phyloP scores from a whole-genome alignment of 202 grass and related monocot genomes.

The Dendrocalamus latiflorus region DNA sequence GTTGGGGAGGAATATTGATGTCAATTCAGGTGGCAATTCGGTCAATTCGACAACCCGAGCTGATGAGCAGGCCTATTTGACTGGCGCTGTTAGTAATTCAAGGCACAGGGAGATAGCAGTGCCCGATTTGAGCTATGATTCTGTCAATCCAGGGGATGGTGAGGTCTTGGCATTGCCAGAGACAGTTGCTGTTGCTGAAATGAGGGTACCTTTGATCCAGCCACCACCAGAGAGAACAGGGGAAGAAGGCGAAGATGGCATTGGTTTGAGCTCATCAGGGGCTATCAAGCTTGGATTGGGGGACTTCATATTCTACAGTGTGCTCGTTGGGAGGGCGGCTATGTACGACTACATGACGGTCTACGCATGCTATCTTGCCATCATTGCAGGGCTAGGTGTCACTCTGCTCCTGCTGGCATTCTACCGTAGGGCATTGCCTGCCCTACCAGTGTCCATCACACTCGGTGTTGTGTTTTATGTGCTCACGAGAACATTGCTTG shows the following conservation, averaged over 20 bases:
- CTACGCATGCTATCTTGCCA: slow-evolving; percentile 95
- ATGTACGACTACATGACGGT: no score
- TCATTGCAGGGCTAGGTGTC: slow-evolving; percentile 73
- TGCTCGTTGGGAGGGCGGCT: no score
- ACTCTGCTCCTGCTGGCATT: slow-evolving; percentile 73
- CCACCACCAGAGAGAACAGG: background rate
- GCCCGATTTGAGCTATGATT: background rate
- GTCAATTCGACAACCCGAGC: background rate
- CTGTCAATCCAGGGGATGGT: background rate
- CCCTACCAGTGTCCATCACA: slow-evolving; percentile 72
- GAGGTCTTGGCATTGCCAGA: slow-evolving; percentile 24
- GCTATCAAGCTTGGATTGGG: no score
- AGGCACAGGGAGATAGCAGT: background rate
- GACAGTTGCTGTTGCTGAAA: slow-evolving; percentile 48
- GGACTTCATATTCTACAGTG: no score
- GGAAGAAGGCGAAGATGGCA: slow-evolving; percentile 47
- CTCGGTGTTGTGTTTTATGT: no score
- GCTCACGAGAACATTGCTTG: slow-evolving; percentile 77
- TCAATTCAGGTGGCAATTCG: slow-evolving; percentile 5
- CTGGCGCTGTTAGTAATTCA: background rate
- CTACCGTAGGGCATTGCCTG: slow-evolving; percentile 77
- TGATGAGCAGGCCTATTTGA: background rate
- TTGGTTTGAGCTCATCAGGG: no score
- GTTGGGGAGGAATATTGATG: background rate
- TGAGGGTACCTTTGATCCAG: slow-evolving; percentile 61